These are phyloP conservation scores for Lomentospora prolificans DNA, from an alignment of 2,329 filamentous ascomycete species.

Conservation along the genomic window DNA sequence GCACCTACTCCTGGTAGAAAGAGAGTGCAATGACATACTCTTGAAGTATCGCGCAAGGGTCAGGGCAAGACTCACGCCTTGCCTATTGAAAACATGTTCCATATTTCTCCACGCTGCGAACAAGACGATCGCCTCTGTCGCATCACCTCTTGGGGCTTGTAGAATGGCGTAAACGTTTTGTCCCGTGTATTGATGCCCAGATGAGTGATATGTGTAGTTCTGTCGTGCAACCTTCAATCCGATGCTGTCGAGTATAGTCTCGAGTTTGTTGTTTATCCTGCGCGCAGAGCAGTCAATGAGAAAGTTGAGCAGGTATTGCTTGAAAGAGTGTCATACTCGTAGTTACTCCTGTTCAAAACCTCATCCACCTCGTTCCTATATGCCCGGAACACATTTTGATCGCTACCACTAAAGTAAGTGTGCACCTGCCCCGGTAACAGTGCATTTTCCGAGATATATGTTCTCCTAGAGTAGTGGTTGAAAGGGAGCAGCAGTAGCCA, in stretches of 20 bases:
- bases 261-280: slow-evolving; percentile 61
- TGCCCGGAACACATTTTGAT: slow-evolving; percentile 87
- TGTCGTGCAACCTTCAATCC: slow-evolving; percentile 84
- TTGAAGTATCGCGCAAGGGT: slow-evolving; percentile 93
- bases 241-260: slow-evolving; percentile 63
- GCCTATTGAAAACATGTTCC: slow-evolving; percentile 68
- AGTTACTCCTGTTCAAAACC: slow-evolving; percentile 43
- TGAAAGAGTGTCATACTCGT: slow-evolving; percentile 31
- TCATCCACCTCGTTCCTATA: slow-evolving; percentile 75
- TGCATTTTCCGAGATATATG: slow-evolving; percentile 96
- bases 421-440: slow-evolving; percentile 92
- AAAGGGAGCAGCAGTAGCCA: slow-evolving; percentile 89
- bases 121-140: slow-evolving; percentile 91
- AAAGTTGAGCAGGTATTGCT: not conserved
- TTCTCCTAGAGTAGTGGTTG: slow-evolving; percentile 80
- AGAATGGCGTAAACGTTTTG: slow-evolving; percentile 92
- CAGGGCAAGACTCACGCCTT: slow-evolving; percentile 76
- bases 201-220: slow-evolving; percentile 74
- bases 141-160: slow-evolving; percentile 87
- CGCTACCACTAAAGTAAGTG: slow-evolving; percentile 93
- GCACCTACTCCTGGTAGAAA: not conserved
- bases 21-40: slow-evolving; percentile 32
- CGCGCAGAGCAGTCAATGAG: not conserved
- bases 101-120: slow-evolving; percentile 83
- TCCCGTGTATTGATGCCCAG: slow-evolving; percentile 63